Base-by-base conservation (phyloP, 352 stramenopile genomes). In the Phytophthora podocarpi region DNA sequence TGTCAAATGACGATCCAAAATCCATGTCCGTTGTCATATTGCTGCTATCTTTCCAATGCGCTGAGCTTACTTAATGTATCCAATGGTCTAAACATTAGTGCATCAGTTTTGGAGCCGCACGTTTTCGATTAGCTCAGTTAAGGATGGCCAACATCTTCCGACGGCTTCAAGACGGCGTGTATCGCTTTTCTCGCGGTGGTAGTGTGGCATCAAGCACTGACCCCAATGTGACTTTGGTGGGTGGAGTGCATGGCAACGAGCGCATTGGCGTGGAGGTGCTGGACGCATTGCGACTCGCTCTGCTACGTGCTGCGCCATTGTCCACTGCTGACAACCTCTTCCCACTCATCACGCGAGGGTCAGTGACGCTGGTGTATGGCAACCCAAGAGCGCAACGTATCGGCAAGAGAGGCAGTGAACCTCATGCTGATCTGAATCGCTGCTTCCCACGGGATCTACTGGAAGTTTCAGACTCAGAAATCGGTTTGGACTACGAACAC, bases 231-330 rank as follows among this genome's bases (percentile, higher is more conserved):
- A 84, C 75, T 21, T 54, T 91, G 34, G 52, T 89, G 23, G 82
- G 82, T 26, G 80, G 80, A 37, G 80, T 93, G 24, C 84, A 91
- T 41, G 82, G 84, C 55, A 93, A 93, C 68, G 80, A 91, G 63
- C 76, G 78, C 49, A 89, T 89, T 53, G 83, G 81, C 37, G 75
- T 85, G 12, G 53, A 73, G 21, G 79, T 91, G 36, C 62, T 91
- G 26, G 81, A 93, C 53, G 45, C 56, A 26, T 72, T 91, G 61
- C 78, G 75, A 5, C 67, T 82, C 23, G 72, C 67, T 52, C 46
- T 89, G 42, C 54, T 89, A 13, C 34, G 64, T 15, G 56, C 43
- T 8, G 54, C 64, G 2, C 70, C 66, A 10, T 43, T 76, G 23
- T 46, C 62, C 1, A 42, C 39, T 28, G 34, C 31, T 9, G 32